phyloP scores from a whole-genome alignment of 2,329 filamentous ascomycete species.

The Microcera coccophila region DNA sequence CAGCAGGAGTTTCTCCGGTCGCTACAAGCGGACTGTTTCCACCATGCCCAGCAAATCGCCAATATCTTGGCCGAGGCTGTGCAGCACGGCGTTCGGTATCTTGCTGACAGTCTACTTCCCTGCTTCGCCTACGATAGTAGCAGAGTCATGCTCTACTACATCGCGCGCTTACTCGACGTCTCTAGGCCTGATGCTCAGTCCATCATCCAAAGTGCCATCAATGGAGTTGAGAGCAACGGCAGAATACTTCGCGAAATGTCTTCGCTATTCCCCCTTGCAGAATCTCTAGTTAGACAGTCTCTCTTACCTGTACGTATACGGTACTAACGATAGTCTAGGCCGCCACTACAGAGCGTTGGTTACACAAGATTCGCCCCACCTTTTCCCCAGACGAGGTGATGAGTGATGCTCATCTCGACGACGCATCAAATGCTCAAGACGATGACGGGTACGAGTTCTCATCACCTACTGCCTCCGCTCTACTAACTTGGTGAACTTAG shows the following conservation, averaged over 20 bases:
- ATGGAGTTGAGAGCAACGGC: slow-evolving; percentile 39
- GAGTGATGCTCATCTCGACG: slow-evolving; percentile 20
- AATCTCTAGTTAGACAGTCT: slow-evolving; percentile 31
- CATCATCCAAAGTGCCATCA: slow-evolving; percentile 37
- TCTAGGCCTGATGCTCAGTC: slow-evolving; percentile 32
- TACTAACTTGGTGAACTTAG: slow-evolving; percentile 11
- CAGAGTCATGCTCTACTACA: slow-evolving; percentile 46
- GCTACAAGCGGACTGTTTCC: slow-evolving; percentile 36
- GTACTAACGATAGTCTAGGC: slow-evolving; percentile 22
- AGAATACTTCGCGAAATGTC: slow-evolving; percentile 36
- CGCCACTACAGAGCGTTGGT: slow-evolving; percentile 38
- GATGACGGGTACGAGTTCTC: slow-evolving; percentile 15
- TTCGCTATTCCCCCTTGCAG: slow-evolving; percentile 37
- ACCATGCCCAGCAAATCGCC: slow-evolving; percentile 37
- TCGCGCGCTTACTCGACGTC: slow-evolving; percentile 41
- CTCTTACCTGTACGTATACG: not conserved
- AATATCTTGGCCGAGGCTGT: slow-evolving; percentile 38
- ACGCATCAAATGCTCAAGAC: slow-evolving; percentile 4
- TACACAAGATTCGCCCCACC: slow-evolving; percentile 35
- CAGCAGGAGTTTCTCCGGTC: slow-evolving; percentile 35
- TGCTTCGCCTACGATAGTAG: slow-evolving; percentile 47
- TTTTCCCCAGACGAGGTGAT: slow-evolving; percentile 26
- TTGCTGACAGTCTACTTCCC: slow-evolving; percentile 44
- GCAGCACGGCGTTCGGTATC: slow-evolving; percentile 37
- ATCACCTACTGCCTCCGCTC: not conserved